phyloP scores from a whole-genome alignment of 192 early-diverging fungal genomes.

The Glomus cerebriforme region DNA sequence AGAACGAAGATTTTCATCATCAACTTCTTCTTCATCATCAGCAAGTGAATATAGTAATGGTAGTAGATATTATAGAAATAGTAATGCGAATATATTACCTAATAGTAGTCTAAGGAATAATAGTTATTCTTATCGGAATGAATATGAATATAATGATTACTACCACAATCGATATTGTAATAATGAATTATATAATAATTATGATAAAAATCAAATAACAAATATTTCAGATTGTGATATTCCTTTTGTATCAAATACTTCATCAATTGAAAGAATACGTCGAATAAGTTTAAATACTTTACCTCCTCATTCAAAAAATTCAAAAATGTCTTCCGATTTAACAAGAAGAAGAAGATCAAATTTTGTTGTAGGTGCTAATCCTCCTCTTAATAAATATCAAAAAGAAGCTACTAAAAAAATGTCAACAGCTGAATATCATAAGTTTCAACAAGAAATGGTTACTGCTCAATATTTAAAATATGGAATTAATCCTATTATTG shows the following conservation, averaged over 20 bases:
- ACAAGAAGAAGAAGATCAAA: slow-evolving; percentile 4
- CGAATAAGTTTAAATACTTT: neutral
- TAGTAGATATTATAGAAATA: neutral
- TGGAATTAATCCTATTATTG: neutral
- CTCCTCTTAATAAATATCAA: neutral
- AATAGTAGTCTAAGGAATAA: neutral
- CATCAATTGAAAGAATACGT: neutral
- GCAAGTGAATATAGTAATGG: neutral
- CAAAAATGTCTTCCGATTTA: neutral
- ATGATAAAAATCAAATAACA: neutral
- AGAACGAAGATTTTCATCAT: neutral
- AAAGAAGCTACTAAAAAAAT: neutral
- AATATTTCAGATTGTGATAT: neutral
- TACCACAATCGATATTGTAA: no score
- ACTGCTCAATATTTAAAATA: neutral
- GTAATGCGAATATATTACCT: neutral
- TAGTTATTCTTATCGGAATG: neutral
- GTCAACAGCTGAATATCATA: slow-evolving; percentile 15
- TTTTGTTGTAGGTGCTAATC: neutral
- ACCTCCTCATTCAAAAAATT: neutral
- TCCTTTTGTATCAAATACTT: neutral
- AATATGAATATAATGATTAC: no score
- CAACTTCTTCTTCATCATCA: neutral
- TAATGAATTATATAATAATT: no score
- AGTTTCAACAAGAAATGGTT: slow-evolving; percentile 16